Evolutionary conservation across 1,284 basidiomycete genomes (phyloP), one percentile per base, ranked within the genome.

Genomic region (Malassezia brasiliensis): DNA sequence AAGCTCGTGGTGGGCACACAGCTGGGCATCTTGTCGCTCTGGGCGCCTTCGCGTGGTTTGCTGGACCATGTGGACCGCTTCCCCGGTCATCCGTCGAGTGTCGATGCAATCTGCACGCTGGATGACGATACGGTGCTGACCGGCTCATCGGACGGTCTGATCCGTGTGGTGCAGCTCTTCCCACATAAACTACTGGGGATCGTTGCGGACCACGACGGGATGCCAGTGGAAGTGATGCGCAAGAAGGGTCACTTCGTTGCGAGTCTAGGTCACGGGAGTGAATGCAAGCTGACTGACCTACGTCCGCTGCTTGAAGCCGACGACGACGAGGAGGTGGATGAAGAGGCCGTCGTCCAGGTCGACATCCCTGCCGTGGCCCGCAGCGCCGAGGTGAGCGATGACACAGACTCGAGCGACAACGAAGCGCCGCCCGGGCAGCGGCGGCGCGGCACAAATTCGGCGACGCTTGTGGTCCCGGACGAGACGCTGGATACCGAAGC

Each of bases 41-140:
- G 91, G 79, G 88, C 90, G 68, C 82, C 87, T 15, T 83, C 79
- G 40, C 84, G 82, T 60, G 91, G 90, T 1, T 88, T 88, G 82
- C 84, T 83, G 2, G 91, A 96, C 73, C 90, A 89, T 69, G 88
- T 96, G 4, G 91, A 96, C 75, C 83, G 91, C 35, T 82, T 96
- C 48, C 87, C 89, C 30, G 91, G 88, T 82, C 94, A 67, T 52
- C 75, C 65, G 11, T 85, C 87, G 3, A 76, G 80, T 11, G 80
- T 80, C n/a, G 80, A 83, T 61, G 79, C 83, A 14, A 81, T 85
- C 60, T 78, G 83, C 11, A 76, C 82, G 22, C 83, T 82, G 51
- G 88, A 87, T 0, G 67, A 72, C 7, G 79, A 81, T 63, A 77
- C 80, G 30, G 81, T 96, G 52, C 81, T 93, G 2, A 91, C 91